These are phyloP conservation scores for Psilocybe subaeruginosa DNA, from an alignment of 768 basidiomycete species.

Conservation along the genomic window DNA sequence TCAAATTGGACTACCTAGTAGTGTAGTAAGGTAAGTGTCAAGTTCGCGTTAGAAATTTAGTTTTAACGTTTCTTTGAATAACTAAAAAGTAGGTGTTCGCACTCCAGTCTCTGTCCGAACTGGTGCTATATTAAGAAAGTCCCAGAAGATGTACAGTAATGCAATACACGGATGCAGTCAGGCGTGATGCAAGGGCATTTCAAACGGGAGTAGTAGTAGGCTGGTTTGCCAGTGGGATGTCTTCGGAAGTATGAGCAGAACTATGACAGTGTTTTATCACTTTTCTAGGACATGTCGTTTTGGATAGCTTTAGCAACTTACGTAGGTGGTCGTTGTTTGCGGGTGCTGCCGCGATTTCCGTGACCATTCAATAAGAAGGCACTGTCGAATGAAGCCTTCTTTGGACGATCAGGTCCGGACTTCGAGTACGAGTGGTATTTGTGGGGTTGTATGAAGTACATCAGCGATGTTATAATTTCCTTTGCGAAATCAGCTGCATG, in stretches of 20 bases:
- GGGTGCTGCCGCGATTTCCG: no score
- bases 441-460: constrained; percentile 21
- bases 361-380: constrained; percentile 19
- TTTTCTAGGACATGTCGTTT: neutral
- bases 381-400: constrained; percentile 14
- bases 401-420: neutral
- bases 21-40: no score
- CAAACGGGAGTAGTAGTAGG: neutral
- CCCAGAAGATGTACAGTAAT: no score
- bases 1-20: no score
- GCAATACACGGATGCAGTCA: neutral
- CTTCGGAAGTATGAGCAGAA: neutral
- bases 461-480: constrained; percentile 20
- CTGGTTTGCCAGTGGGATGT: neutral
- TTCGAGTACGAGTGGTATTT: constrained; percentile 2
- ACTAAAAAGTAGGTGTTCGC: no score
- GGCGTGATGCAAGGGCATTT: no score
- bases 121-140: no score
- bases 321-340: neutral
- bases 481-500: constrained; percentile 18
- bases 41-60: no score
- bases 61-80: no score
- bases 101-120: no score
- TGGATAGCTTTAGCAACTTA: neutral
- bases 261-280: neutral